Percentiles rank a stretch among this genome's conserved stretches.
Conservation (phyloP, 1,284 basidiomycete genomes). For the Cryptococcus jaspeensis region DNA sequence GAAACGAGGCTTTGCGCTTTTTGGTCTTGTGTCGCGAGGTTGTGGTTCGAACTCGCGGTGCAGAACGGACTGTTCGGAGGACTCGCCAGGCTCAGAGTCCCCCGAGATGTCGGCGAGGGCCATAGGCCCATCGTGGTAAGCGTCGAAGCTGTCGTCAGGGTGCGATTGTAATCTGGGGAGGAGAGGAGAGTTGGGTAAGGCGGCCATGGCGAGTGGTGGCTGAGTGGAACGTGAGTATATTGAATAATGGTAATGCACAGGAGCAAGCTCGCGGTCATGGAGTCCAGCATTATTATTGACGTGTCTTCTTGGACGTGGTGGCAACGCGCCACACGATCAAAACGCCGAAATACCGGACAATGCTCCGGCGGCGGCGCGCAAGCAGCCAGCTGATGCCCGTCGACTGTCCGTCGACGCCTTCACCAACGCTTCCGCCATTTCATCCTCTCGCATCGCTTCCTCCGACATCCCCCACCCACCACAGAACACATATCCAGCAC, state of each 20-base stretch:
- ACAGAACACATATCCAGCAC: conserved; percentile 6
- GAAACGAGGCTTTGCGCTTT: conserved; percentile 12
- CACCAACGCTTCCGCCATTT: neutral
- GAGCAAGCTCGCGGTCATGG: too few relatives aligned
- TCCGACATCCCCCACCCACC: neutral
- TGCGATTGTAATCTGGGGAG: too few relatives aligned
- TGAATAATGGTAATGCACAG: too few relatives aligned
- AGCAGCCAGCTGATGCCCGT: neutral
- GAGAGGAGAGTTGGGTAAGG: too few relatives aligned
- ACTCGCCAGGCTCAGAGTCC: neutral
- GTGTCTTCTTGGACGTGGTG: too few relatives aligned
- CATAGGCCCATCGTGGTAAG: neutral
- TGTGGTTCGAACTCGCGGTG: neutral
- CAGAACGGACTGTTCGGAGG: neutral
- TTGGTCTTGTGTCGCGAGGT: neutral
- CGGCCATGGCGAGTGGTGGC: too few relatives aligned
- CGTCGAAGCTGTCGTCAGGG: neutral
- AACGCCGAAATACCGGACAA: too few relatives aligned
- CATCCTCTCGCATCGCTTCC: neutral
- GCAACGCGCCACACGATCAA: too few relatives aligned
- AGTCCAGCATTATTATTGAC: too few relatives aligned
- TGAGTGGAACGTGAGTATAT: too few relatives aligned
- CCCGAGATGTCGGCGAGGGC: neutral
- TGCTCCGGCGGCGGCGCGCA: too few relatives aligned
- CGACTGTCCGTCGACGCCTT: neutral